Evolutionary conservation across 2,329 filamentous ascomycete species (phyloP).

Genomic region (Fusarium sp.): DNA sequence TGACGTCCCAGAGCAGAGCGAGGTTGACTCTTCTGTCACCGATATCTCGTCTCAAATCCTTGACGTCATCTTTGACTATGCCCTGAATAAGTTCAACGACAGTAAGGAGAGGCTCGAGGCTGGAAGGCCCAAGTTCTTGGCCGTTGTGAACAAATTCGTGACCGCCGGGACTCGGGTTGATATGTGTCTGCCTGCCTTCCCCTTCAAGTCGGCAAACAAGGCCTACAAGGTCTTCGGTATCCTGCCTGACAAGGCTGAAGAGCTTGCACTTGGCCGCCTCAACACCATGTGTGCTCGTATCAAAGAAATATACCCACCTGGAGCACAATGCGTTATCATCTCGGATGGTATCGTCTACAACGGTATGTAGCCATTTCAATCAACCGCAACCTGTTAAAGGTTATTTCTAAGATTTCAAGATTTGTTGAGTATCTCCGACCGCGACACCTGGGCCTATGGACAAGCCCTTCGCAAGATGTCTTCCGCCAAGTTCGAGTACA

Average conservation of each 20-base stretch:
- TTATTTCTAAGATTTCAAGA: slow-evolving; percentile 48
- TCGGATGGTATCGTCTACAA: slow-evolving; percentile 67
- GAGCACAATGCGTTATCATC: slow-evolving; percentile 55
- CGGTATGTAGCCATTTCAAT: slow-evolving; percentile 48
- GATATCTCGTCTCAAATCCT: background rate
- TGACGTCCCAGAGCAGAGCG: background rate
- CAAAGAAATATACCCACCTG: slow-evolving; percentile 44
- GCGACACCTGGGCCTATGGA: slow-evolving; percentile 62
- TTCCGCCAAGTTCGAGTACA: slow-evolving; percentile 53
- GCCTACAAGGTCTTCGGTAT: slow-evolving; percentile 48
- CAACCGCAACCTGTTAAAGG: too few species aligned
- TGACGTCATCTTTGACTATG: slow-evolving; percentile 13
- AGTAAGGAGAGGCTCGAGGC: slow-evolving; percentile 3
- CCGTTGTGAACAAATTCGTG: background rate
- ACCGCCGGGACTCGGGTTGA: background rate
- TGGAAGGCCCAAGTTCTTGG: background rate
- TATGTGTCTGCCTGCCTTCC: slow-evolving; percentile 48
- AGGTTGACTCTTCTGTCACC: background rate
- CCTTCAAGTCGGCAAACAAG: slow-evolving; percentile 51
- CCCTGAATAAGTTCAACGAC: slow-evolving; percentile 17
- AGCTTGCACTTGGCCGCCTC: slow-evolving; percentile 44
- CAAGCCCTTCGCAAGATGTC: slow-evolving; percentile 56
- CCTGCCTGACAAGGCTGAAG: slow-evolving; percentile 49
- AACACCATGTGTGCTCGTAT: slow-evolving; percentile 47
- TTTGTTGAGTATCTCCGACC: slow-evolving; percentile 59